Conservation (phyloP, 2,329 filamentous ascomycete species). For the Colletotrichum zoysiae region DNA sequence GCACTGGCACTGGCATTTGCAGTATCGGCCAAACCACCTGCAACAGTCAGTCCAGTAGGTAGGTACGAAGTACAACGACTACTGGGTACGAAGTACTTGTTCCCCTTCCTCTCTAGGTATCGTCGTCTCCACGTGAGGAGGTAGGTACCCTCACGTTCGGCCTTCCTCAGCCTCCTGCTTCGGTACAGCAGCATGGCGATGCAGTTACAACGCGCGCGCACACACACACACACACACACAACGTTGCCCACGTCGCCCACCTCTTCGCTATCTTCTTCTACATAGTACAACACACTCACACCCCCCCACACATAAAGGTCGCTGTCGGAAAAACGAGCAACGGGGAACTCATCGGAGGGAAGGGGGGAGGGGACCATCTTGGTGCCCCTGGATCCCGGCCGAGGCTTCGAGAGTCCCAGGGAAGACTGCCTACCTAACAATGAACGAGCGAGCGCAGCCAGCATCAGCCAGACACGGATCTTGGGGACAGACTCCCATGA, state of each 20-base stretch:
- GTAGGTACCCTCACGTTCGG: conserved; percentile 1
- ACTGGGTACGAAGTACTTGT: neutral
- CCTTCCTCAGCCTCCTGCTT: conserved; percentile 15
- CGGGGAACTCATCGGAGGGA: conserved; percentile 14
- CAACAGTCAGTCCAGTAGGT: neutral
- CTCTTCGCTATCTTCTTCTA: neutral
- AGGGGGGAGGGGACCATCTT: conserved; percentile 22
- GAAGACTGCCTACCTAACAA: conserved; percentile 14
- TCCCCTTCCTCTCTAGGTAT: conserved; percentile 7
- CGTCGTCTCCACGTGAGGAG: conserved; percentile 4
- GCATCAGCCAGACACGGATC: conserved; percentile 38
- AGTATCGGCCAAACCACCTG: neutral
- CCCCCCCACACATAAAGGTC: neutral
- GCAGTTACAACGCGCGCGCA: conserved; percentile 10
- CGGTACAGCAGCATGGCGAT: conserved; percentile 4
- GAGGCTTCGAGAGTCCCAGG: conserved; percentile 26
- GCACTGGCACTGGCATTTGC: conserved; percentile 17
- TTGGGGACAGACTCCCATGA: conserved; percentile 31
- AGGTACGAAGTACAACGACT: neutral
- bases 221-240: neutral
- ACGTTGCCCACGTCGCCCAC: neutral
- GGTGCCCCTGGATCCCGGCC: conserved; percentile 35
- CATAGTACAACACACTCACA: neutral
- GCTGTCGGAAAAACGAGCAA: conserved; percentile 26
- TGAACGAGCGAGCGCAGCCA: conserved; percentile 30